phyloP scores from a whole-genome alignment of 179 eudicot species.

The Beta lomatogona region DNA sequence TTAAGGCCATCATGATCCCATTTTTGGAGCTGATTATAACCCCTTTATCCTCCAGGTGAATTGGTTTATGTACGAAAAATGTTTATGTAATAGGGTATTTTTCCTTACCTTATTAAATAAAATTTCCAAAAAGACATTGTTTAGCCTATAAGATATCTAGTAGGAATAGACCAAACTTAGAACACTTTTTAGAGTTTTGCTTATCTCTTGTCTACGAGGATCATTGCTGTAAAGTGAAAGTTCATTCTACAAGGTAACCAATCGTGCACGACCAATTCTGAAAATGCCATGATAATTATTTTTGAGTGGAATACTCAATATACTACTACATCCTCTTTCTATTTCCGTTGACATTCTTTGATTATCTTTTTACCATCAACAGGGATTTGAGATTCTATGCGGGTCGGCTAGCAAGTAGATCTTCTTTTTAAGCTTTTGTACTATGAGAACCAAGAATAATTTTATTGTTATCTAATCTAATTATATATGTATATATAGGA shows the following conservation, averaged over 20 bases:
- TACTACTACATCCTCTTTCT: constrained; percentile 1
- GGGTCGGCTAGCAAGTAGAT: no score
- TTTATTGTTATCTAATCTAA: no score
- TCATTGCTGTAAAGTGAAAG: constrained; percentile 35
- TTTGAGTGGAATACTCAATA: constrained; percentile 7
- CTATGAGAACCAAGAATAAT: no score
- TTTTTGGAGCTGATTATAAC: no score
- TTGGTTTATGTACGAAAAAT: no score
- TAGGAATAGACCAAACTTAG: not conserved
- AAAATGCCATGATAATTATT: constrained; percentile 2
- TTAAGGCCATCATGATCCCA: no score
- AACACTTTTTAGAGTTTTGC: constrained; percentile 1
- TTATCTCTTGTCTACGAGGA: constrained; percentile 24
- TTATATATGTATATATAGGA: no score
- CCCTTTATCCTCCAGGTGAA: no score
- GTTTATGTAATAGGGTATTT: no score
- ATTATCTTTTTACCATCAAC: constrained; percentile 1
- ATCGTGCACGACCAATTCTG: constrained; percentile 18
- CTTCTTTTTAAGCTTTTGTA: no score
- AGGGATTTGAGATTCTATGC: not conserved
- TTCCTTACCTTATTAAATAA: no score
- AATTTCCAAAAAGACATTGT: not conserved
- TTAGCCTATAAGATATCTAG: not conserved
- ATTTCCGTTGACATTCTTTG: constrained; percentile 9
- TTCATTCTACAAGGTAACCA: constrained; percentile 7